A percentile compares a stretch with the other conserved stretches of the same genome.
Evolutionary conservation across 805 yeast genomes (phyloP).

Genomic region (Spathaspora gorwiae): DNA sequence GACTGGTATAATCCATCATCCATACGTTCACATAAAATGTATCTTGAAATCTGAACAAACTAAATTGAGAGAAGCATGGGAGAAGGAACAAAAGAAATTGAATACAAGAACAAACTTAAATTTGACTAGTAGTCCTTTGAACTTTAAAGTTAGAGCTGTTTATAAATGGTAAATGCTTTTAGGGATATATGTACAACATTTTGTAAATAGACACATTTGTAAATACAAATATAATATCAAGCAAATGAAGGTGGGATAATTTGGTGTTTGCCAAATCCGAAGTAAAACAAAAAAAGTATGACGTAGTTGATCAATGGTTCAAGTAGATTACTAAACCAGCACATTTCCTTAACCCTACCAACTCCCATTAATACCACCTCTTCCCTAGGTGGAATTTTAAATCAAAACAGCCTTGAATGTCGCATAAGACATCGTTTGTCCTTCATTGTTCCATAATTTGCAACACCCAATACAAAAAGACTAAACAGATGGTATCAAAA

Average conservation of each 20-base stretch:
- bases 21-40: slow-evolving; percentile 76
- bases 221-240: neutral
- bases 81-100: slow-evolving; percentile 44
- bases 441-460: no score
- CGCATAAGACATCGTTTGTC: no score
- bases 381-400: no score
- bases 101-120: slow-evolving; percentile 50
- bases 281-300: no score
- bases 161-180: slow-evolving; percentile 32
- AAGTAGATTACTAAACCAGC: no score
- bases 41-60: slow-evolving; percentile 69
- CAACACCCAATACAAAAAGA: no score
- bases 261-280: no score
- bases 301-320: no score
- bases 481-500: no score
- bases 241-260: no score
- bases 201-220: neutral
- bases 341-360: neutral
- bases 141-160: slow-evolving; percentile 37
- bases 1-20: slow-evolving; percentile 70
- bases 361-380: neutral
- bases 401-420: no score
- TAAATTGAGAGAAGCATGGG: slow-evolving; percentile 54
- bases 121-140: slow-evolving; percentile 42
- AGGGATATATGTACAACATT: neutral